Evolutionary conservation across 805 yeast genomes (phyloP).

Genomic region (Lipomyces mesembrius): DNA sequence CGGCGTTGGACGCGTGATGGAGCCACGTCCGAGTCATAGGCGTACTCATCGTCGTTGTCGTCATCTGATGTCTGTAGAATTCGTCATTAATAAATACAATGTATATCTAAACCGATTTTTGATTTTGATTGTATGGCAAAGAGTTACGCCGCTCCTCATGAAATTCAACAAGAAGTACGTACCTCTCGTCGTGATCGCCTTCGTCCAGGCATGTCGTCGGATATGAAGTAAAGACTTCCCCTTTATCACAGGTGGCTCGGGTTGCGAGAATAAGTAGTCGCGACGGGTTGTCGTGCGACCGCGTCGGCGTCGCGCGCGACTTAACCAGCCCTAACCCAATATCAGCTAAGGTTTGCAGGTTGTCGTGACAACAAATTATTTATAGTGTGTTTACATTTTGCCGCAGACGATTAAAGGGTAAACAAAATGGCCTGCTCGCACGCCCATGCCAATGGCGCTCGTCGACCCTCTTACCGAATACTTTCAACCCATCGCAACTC

Average conservation of each 20-base stretch:
- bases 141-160: background rate
- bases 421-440: background rate
- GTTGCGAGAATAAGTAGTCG: background rate
- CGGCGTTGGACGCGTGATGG: background rate
- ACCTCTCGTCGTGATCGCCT: background rate
- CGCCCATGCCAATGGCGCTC: background rate
- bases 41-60: background rate
- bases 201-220: slow-evolving; percentile 3
- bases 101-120: too few species aligned
- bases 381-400: slow-evolving; percentile 14
- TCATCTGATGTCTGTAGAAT: background rate
- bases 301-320: background rate
- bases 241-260: background rate
- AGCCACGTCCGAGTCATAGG: slow-evolving; percentile 1
- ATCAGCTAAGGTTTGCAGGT: background rate
- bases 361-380: slow-evolving; percentile 13
- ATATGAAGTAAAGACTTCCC: background rate
- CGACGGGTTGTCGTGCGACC: background rate
- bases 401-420: background rate
- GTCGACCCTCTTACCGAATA: background rate
- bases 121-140: background rate
- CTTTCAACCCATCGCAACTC: background rate
- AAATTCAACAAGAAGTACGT: background rate
- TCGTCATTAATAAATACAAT: background rate
- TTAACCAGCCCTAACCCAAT: background rate